phyloP scores from a whole-genome alignment of 306 rosid genomes.

The Prunus fruticosa region DNA sequence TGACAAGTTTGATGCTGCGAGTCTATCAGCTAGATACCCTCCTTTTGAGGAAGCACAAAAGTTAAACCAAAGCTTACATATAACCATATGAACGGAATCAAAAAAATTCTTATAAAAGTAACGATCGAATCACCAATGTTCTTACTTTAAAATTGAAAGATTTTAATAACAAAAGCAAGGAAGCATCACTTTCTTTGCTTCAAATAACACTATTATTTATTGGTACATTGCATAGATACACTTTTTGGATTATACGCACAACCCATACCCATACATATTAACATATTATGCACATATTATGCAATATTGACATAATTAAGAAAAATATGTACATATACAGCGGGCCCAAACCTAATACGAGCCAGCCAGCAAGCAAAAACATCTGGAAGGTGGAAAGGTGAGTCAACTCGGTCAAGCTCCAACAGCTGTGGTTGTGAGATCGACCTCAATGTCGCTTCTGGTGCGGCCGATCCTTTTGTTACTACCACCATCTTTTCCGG shows the following conservation, averaged over 20 bases:
- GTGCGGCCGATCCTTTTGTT: conserved; percentile 30
- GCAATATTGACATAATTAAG: not conserved
- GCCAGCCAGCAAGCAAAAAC: not conserved
- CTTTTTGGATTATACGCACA: conserved; percentile 8
- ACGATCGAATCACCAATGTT: not conserved
- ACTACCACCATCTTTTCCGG: conserved; percentile 26
- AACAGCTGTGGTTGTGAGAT: conserved; percentile 43
- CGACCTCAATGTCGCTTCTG: conserved; percentile 49
- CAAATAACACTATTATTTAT: not conserved
- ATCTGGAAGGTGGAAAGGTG: not conserved
- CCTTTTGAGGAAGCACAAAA: not conserved
- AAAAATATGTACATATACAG: not conserved
- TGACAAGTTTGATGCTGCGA: not conserved
- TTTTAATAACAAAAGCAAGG: not conserved
- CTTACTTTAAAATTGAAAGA: not conserved
- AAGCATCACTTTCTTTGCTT: not conserved
- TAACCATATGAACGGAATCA: not conserved
- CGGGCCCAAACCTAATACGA: not conserved
- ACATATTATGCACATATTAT: not conserved
- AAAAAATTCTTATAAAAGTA: not conserved
- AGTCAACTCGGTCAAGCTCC: conserved; percentile 49
- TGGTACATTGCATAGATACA: not conserved
- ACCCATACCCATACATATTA: conserved; percentile 11
- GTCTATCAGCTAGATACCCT: not conserved
- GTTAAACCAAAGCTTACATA: not conserved